Percentiles rank a stretch among this genome's conserved stretches.
Evolutionary conservation across 2,329 filamentous ascomycete species (phyloP).

Genomic region (Calcarisporium arbuscula): DNA sequence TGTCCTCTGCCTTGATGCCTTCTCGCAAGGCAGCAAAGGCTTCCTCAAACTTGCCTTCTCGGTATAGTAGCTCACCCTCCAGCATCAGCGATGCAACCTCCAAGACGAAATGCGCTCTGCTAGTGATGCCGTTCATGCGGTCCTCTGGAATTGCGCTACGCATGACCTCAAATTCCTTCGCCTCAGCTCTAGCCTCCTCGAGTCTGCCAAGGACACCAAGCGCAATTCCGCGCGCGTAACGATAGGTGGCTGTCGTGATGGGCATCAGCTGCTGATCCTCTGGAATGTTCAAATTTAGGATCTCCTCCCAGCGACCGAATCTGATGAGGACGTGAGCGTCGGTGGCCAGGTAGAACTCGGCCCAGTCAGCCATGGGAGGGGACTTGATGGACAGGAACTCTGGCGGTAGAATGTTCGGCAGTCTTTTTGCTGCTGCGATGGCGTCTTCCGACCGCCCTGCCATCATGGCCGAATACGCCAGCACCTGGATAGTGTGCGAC

Average conservation of each 20-base stretch:
- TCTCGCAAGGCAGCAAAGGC: conserved; percentile 52
- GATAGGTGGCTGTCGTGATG: conserved; percentile 58
- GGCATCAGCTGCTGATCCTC: conserved; percentile 53
- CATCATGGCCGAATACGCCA: no score
- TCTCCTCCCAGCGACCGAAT: conserved; percentile 64
- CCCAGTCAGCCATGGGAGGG: conserved; percentile 69
- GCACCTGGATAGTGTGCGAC: no score
- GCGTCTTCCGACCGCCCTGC: no score
- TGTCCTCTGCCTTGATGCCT: conserved; percentile 52
- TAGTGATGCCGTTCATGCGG: no score
- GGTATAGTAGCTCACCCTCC: conserved; percentile 65
- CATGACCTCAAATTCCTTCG: no score
- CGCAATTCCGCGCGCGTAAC: conserved; percentile 64
- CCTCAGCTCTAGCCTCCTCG: no score
- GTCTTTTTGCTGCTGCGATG: no score
- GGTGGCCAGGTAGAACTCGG: conserved; percentile 61
- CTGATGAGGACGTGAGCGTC: conserved; percentile 62
- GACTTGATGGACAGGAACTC: no score
- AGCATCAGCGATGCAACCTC: conserved; percentile 58
- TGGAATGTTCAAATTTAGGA: conserved; percentile 50
- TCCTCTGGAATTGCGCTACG: no score
- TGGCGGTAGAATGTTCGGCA: no score
- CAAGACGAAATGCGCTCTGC: conserved; percentile 41
- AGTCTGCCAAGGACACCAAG: conserved; percentile 52
- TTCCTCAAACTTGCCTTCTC: conserved; percentile 46